Base-by-base conservation (phyloP, 176 grass and related monocot genomes). In the Stipa capillata region DNA sequence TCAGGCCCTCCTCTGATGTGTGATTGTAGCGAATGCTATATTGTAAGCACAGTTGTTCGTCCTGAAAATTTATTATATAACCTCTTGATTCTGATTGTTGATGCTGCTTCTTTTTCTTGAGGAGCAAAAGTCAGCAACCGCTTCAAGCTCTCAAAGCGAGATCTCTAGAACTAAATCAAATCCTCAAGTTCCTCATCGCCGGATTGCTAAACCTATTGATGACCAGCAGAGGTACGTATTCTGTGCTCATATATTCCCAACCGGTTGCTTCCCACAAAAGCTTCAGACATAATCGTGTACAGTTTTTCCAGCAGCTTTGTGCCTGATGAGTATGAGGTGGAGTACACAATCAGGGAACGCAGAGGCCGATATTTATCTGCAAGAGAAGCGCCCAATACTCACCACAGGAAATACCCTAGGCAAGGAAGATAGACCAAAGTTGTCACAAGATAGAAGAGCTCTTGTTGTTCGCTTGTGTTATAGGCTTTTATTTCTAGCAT, bases 21-120 rank as follows among this genome's bases (percentile, higher is more conserved):
- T 73, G 68, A 85, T 53, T 85, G 76, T 65, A 25, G 47, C 0
- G 31, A 85, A 63, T 85, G 76, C 36, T 85, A 65, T 65, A 43
- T 28, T 54, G 83, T 85, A 85, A 63, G 75, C 69, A 32, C 28
- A n/a, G n/a, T n/a, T n/a, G n/a, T n/a, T n/a, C n/a, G 11, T 53
- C 34, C 25, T 44, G 40, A 11, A 79, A 17, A 64, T 43, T 34
- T 34, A 16, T 35, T 14, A 28, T 36, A 36, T 5, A n/a, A 63
- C 42, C 27, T 28, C 24, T 79, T 58, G n/a, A n/a, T 79, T 63
- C 28, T 49, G 54, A 79, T 67, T 47, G 14, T 40, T 9, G 41
- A 73, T 18, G 52, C 28, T 58, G 50, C 1, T n/a, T n/a, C n/a
- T n/a, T 58, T 8, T 84, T 84, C 37, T 79, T 73, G 60, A 84